A percentile compares a stretch with the other conserved stretches of the same genome.
Conservation (phyloP, 164 flowering plant species). For the Liquidambar formosana region DNA sequence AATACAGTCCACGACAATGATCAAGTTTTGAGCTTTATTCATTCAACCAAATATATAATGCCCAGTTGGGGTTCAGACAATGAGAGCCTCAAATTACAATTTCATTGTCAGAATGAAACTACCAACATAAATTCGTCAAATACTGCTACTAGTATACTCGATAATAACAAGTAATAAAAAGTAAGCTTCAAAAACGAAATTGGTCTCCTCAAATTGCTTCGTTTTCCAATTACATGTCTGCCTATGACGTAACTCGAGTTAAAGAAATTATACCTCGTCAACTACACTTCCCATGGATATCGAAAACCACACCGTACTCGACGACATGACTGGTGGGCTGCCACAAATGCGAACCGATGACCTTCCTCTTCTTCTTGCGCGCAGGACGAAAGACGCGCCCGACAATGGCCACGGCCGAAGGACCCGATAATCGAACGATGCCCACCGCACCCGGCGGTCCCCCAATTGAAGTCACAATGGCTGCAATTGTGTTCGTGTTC, state of each 20-base stretch:
- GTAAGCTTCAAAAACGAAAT: too few relatives aligned
- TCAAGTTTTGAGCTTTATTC: neutral
- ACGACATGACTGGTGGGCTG: slow-evolving; percentile 80
- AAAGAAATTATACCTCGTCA: slow-evolving; percentile 63
- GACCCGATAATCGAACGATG: slow-evolving; percentile 81
- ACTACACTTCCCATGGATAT: slow-evolving; percentile 59
- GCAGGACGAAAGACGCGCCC: slow-evolving; percentile 58
- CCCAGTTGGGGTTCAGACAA: too few relatives aligned
- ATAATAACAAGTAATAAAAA: too few relatives aligned
- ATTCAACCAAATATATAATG: too few relatives aligned
- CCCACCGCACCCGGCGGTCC: slow-evolving; percentile 91
- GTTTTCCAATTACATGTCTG: too few relatives aligned
- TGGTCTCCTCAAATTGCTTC: too few relatives aligned
- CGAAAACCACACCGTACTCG: slow-evolving; percentile 82
- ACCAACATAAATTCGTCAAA: neutral
- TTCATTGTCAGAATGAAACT: neutral
- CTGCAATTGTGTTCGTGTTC: slow-evolving; percentile 69
- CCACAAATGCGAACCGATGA: slow-evolving; percentile 37
- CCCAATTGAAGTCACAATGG: slow-evolving; percentile 88
- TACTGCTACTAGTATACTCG: too few relatives aligned
- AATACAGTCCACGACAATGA: neutral
- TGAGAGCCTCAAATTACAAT: neutral
- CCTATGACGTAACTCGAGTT: too few relatives aligned
- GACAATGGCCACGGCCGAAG: slow-evolving; percentile 67
- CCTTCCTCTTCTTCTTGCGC: slow-evolving; percentile 33